Percentiles rank a stretch among this genome's conserved stretches.
Evolutionary conservation across 2,329 filamentous ascomycete species (phyloP).

Genomic region (Beauveria sp.): DNA sequence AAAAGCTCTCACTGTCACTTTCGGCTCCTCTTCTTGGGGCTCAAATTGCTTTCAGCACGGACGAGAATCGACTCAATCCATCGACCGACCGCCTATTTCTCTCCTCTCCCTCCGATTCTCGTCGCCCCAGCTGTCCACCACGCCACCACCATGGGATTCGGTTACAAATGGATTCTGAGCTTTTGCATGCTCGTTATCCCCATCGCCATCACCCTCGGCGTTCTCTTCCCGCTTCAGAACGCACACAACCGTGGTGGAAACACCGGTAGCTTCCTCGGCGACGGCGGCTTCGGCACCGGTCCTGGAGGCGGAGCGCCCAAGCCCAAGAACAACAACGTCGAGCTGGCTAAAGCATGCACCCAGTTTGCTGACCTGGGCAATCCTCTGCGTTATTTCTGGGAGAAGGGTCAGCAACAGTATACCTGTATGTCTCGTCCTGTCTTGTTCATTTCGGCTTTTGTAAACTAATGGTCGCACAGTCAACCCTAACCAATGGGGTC

Average conservation of each 20-base stretch:
- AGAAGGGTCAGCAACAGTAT: conserved; percentile 33
- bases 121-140: background rate
- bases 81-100: background rate
- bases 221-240: conserved; percentile 42
- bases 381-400: conserved; percentile 26
- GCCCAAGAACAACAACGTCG: conserved; percentile 26
- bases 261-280: conserved; percentile 34
- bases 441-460: background rate
- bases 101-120: background rate
- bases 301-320: conserved; percentile 13
- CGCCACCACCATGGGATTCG: conserved; percentile 27
- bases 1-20: conserved; percentile 4
- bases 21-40: background rate
- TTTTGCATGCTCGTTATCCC: conserved; percentile 41
- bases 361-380: conserved; percentile 33
- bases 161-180: conserved; percentile 39
- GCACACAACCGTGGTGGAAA: conserved; percentile 34
- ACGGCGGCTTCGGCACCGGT: conserved; percentile 14
- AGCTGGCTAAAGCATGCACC: conserved; percentile 32
- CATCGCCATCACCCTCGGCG: conserved; percentile 40
- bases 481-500: conserved; percentile 50
- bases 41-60: background rate
- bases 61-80: background rate
- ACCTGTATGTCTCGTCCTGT: conserved; percentile 33
- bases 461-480: conserved; percentile 27